Evolutionary conservation across 1,139 yeast genomes (phyloP).

Genomic region (Suhomyces bolitotheri): DNA sequence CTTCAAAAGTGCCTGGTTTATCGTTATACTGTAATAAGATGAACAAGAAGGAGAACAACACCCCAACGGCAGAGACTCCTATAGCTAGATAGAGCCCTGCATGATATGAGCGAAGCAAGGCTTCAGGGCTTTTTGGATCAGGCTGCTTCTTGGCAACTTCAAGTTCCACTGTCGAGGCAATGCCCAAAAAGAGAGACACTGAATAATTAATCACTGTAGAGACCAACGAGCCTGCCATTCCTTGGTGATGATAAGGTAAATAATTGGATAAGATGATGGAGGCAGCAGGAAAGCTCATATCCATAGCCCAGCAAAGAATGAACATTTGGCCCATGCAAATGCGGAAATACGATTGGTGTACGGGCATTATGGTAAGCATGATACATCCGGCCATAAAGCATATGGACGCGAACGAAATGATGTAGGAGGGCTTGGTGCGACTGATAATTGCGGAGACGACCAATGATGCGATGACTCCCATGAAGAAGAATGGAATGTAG

Average conservation of each 20-base stretch:
- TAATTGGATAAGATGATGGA: slow-evolving; percentile 52
- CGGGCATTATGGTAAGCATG: slow-evolving; percentile 51
- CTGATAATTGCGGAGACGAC: slow-evolving; percentile 44
- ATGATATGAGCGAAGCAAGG: slow-evolving; percentile 38
- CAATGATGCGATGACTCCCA: slow-evolving; percentile 50
- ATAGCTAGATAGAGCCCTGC: slow-evolving; percentile 46
- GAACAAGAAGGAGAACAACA: slow-evolving; percentile 30
- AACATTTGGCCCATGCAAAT: slow-evolving; percentile 50
- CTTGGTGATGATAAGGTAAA: slow-evolving; percentile 53
- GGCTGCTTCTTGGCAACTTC: slow-evolving; percentile 25
- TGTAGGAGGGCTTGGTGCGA: slow-evolving; percentile 44
- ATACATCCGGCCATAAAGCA: slow-evolving; percentile 51
- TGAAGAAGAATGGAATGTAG: slow-evolving; percentile 46
- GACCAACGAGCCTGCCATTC: slow-evolving; percentile 61
- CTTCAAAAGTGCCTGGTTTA: slow-evolving; percentile 11
- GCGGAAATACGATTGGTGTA: slow-evolving; percentile 47
- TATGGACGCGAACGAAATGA: slow-evolving; percentile 42
- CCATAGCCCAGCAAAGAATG: slow-evolving; percentile 58
- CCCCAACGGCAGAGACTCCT: slow-evolving; percentile 40
- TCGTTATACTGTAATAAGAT: slow-evolving; percentile 27
- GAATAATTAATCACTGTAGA: slow-evolving; percentile 56
- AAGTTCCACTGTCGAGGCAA: slow-evolving; percentile 50
- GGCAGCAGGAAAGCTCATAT: slow-evolving; percentile 58
- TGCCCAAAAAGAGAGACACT: slow-evolving; percentile 53
- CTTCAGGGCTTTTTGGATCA: slow-evolving; percentile 16